Base-by-base conservation (phyloP, 176 grass and related monocot species). In the Aechmea fasciata region DNA sequence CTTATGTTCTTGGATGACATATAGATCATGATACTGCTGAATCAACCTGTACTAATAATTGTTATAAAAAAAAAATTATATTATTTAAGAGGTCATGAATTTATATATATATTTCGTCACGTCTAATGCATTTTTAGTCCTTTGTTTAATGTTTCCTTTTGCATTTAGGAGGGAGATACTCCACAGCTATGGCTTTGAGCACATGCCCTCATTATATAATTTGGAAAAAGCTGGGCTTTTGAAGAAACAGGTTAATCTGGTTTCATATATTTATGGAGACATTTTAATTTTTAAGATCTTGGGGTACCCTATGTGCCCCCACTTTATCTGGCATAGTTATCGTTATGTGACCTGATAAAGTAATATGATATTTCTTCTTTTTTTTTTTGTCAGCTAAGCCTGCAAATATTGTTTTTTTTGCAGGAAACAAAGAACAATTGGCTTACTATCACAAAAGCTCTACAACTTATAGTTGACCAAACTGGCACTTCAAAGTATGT, bases 131-230 rank as follows among this genome's bases (percentile, higher is more conserved):
- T 41, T 41, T 41, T 41, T 7, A 41, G 6, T 41, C 33, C 33
- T 41, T 55, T 71, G 9, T 71, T 10, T 70, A 15, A 9, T 50
- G 33, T 77, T 49, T 55, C 11, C 75, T 53, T 63, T 62, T 72
- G 59, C 26, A 33, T 18, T 33, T 79, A 97, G 93, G 82, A 75
- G 86, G 28, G 93, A 97, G 83, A 92, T 97, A 77, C 86, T 97
- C 22, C 93, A 97, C 55, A 92, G 89, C 71, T 97, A 97, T 83
- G 93, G 93, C 65, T 97, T 90, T 83, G 93, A 92, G 72, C 84
- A 97, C 74, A 85, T 97, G 86, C 41, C 78, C 13, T 85, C 85
- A 54, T 79, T 97, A 66, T 84, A 90, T 80, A 97, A 90, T 90
- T 82, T 97, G 72, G 93, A 97, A 83, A 92, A 97, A 3, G 86